phyloP scores from a whole-genome alignment of 2,329 filamentous ascomycete species.

The Thyridium curvatum region DNA sequence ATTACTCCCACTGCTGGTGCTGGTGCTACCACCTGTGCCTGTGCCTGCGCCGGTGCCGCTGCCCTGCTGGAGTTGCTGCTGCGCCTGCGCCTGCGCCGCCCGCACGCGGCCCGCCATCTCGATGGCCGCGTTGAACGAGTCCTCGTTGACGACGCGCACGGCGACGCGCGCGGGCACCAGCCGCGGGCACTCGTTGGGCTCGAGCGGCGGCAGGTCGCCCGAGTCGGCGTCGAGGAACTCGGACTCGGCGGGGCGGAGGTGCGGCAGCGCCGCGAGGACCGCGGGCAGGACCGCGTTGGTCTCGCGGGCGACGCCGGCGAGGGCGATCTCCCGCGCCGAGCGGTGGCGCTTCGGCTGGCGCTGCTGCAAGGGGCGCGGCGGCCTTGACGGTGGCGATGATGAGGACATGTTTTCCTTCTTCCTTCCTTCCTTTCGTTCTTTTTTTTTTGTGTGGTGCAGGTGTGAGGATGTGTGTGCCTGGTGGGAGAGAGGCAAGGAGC shows the following conservation, averaged over 20 bases:
- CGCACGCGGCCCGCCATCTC: constrained; percentile 15
- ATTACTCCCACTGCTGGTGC: too few relatives aligned
- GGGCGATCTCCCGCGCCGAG: constrained; percentile 7
- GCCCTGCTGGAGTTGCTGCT: too few relatives aligned
- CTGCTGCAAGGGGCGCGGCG: too few relatives aligned
- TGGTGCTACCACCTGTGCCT: too few relatives aligned
- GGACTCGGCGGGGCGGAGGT: constrained; percentile 27
- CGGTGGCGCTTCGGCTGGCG: too few relatives aligned
- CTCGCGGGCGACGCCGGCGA: constrained; percentile 38
- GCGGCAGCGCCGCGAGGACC: constrained; percentile 36
- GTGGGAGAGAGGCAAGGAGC: too few relatives aligned
- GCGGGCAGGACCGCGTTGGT: constrained; percentile 39
- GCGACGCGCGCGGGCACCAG: constrained; percentile 17
- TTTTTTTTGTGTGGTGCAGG: neutral
- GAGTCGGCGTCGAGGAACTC: constrained; percentile 25
- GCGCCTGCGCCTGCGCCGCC: neutral
- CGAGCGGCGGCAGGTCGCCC: constrained; percentile 28
- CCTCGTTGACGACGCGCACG: constrained; percentile 47
- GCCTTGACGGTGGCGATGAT: constrained; percentile 19
- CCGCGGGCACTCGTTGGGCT: constrained; percentile 33
- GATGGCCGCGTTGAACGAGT: constrained; percentile 52
- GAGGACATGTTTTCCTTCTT: too few relatives aligned
- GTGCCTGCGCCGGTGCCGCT: neutral
- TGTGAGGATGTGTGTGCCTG: neutral
- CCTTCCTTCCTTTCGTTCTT: too few relatives aligned